These are phyloP conservation scores for Barnettozyma siamensis DNA, from an alignment of 805 yeast genomes.

Conservation along the genomic window DNA sequence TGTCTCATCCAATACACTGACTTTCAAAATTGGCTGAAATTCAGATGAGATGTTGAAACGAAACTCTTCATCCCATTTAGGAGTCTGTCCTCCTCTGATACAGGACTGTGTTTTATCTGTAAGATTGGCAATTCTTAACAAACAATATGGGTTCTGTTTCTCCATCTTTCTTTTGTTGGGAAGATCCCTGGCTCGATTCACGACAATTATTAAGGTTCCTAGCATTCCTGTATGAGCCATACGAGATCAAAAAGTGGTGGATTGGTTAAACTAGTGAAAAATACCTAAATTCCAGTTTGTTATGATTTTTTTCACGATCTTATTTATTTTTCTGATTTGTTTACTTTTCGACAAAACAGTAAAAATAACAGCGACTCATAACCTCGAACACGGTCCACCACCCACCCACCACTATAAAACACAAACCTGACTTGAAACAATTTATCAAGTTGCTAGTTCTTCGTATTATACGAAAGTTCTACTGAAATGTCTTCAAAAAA, in stretches of 20 bases:
- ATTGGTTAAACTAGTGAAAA: too few species aligned
- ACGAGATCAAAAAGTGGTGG: too few species aligned
- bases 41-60: constrained; percentile 62
- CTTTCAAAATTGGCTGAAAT: constrained; percentile 53
- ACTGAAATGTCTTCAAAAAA: too few species aligned
- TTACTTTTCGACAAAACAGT: constrained; percentile 5
- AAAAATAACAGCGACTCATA: too few species aligned
- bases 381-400: too few species aligned
- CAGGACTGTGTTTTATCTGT: constrained; percentile 76
- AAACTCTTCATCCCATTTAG: constrained; percentile 77
- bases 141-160: constrained; percentile 89
- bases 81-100: constrained; percentile 90
- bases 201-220: constrained; percentile 67
- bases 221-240: constrained; percentile 27
- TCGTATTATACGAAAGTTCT: too few species aligned
- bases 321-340: constrained; percentile 1
- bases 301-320: neutral
- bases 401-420: too few species aligned
- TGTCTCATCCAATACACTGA: constrained; percentile 79
- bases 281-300: too few species aligned
- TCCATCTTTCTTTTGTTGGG: constrained; percentile 84
- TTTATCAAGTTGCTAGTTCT: too few species aligned
- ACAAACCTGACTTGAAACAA: too few species aligned
- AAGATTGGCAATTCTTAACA: constrained; percentile 72
- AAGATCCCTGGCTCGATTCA: constrained; percentile 75